These are phyloP conservation scores for Tillandsia leiboldiana DNA, from an alignment of 176 grass and related monocot species.

Conservation along the genomic window DNA sequence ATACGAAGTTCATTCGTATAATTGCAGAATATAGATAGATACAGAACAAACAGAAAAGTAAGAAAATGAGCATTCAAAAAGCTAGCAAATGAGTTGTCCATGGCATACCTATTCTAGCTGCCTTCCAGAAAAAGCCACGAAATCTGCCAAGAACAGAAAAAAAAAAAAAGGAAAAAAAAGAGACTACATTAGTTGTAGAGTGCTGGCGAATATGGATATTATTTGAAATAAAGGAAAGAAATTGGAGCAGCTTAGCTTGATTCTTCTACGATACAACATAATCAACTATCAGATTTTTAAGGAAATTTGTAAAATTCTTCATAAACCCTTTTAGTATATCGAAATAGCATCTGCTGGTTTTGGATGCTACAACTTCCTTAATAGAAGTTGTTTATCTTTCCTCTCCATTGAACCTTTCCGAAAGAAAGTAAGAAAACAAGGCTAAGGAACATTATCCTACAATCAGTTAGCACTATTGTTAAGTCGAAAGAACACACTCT, in stretches of 20 bases:
- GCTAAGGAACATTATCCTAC: too few relatives aligned
- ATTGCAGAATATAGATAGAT: background rate
- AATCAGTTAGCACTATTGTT: too few relatives aligned
- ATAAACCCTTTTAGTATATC: background rate
- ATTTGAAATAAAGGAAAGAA: background rate
- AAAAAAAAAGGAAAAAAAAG: constrained; percentile 10
- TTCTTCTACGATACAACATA: background rate
- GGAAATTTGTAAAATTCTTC: background rate
- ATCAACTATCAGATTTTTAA: background rate
- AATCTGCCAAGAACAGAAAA: constrained; percentile 28
- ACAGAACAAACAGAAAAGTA: background rate
- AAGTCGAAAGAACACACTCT: too few relatives aligned
- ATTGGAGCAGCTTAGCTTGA: background rate
- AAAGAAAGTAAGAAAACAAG: too few relatives aligned
- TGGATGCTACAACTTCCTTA: background rate
- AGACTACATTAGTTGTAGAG: background rate
- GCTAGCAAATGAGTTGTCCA: background rate
- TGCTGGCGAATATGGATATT: background rate
- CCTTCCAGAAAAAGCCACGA: constrained; percentile 63
- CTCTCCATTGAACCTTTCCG: background rate
- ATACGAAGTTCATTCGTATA: too few relatives aligned
- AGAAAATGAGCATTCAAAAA: background rate
- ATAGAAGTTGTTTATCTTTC: background rate
- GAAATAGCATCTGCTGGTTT: background rate
- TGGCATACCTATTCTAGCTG: constrained; percentile 46